Conservation (phyloP, 2,329 filamentous ascomycete genomes). For the Colletotrichum ledebouriae region DNA sequence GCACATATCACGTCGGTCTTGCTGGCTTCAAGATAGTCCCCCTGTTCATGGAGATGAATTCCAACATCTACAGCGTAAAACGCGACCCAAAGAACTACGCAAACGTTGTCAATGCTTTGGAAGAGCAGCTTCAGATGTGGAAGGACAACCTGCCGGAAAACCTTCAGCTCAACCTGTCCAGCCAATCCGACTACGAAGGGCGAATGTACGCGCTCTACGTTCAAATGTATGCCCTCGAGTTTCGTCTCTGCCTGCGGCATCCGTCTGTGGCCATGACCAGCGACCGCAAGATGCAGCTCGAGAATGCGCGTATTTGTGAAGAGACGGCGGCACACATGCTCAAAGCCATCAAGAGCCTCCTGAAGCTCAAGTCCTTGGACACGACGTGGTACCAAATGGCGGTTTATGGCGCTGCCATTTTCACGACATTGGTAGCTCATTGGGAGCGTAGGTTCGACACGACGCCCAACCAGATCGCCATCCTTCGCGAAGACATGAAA, state of each 20-base stretch:
- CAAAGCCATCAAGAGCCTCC: constrained; percentile 69
- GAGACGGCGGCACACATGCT: constrained; percentile 76
- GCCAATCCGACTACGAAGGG: constrained; percentile 53
- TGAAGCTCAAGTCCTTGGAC: constrained; percentile 76
- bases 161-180: constrained; percentile 61
- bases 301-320: constrained; percentile 76
- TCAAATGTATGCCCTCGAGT: constrained; percentile 68
- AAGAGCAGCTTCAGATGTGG: constrained; percentile 74
- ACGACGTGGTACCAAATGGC: constrained; percentile 84
- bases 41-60: constrained; percentile 80
- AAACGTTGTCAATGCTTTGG: constrained; percentile 72
- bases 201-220: constrained; percentile 68
- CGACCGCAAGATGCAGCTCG: constrained; percentile 68
- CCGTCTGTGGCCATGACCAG: constrained; percentile 70
- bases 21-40: constrained; percentile 74
- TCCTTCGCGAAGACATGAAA: constrained; percentile 76
- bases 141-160: constrained; percentile 73
- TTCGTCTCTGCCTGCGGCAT: constrained; percentile 71
- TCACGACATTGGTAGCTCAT: constrained; percentile 77
- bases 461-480: constrained; percentile 68
- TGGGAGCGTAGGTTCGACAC: constrained; percentile 76
- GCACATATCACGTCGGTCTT: constrained; percentile 76
- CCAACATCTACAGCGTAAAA: constrained; percentile 79
- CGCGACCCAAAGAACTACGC: constrained; percentile 74
- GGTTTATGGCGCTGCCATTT: constrained; percentile 79